A percentile compares a stretch with the other conserved stretches of the same genome.
phyloP scores from a whole-genome alignment of 352 stramenopile species.

The Pythium volutum region DNA sequence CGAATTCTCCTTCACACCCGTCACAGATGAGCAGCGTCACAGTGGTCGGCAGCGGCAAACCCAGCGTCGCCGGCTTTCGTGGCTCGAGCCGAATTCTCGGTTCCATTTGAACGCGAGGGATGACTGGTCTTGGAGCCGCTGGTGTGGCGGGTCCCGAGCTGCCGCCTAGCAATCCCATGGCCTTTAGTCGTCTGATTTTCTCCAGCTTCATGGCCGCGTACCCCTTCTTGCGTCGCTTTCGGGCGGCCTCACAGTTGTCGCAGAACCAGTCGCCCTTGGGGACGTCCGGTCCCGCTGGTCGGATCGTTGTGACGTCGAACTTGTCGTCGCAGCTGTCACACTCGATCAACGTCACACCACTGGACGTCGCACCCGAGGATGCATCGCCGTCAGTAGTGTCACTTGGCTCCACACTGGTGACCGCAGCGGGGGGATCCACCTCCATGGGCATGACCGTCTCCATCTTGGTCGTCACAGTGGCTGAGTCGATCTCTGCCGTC shows the following conservation, averaged over 20 bases:
- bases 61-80: neutral
- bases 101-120: slow-evolving; percentile 6
- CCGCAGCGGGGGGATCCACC: neutral
- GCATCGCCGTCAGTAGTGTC: neutral
- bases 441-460: neutral
- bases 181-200: slow-evolving; percentile 18
- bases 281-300: slow-evolving; percentile 41
- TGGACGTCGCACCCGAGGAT: neutral
- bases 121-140: neutral
- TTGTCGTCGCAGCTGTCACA: slow-evolving; percentile 72
- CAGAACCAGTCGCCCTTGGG: slow-evolving; percentile 51
- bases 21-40: slow-evolving; percentile 72
- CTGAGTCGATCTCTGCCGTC: neutral
- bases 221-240: slow-evolving; percentile 25
- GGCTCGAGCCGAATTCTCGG: slow-evolving; percentile 9
- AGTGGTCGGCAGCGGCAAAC: neutral
- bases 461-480: neutral
- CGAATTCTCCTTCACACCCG: slow-evolving; percentile 60
- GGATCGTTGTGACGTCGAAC: slow-evolving; percentile 47
- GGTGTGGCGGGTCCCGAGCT: neutral
- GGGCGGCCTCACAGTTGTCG: slow-evolving; percentile 18
- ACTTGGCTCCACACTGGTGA: neutral
- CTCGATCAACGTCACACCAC: slow-evolving; percentile 45
- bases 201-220: slow-evolving; percentile 26
- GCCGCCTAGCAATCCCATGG: neutral